phyloP scores from a whole-genome alignment of 768 basidiomycete genomes.

The Filobasidium wieringae region DNA sequence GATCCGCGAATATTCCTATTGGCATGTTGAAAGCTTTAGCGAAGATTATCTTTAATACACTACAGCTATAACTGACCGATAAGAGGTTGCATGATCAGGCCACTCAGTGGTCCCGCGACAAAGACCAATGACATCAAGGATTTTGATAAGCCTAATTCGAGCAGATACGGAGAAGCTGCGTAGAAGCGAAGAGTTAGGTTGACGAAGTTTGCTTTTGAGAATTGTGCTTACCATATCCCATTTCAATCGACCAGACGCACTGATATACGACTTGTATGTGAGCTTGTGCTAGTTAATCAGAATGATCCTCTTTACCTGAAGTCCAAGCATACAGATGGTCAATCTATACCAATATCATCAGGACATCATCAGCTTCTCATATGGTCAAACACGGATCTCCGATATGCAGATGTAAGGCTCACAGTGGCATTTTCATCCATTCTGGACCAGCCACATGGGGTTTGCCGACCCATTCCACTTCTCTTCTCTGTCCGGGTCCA shows the following conservation, averaged over 20 bases:
- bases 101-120: constrained; percentile 79
- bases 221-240: constrained; percentile 60
- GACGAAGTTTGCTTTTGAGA: constrained; percentile 38
- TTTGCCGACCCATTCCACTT: constrained; percentile 37
- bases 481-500: constrained; percentile 29
- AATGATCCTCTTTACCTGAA: constrained; percentile 48
- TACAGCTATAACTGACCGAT: constrained; percentile 47
- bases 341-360: constrained; percentile 32
- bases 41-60: neutral
- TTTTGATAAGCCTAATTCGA: constrained; percentile 77
- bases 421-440: constrained; percentile 34
- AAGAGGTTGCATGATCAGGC: constrained; percentile 79
- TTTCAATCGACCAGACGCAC: constrained; percentile 79
- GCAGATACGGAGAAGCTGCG: constrained; percentile 66
- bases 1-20: constrained; percentile 61
- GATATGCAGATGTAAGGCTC: neutral
- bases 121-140: constrained; percentile 81
- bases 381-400: too few relatives aligned
- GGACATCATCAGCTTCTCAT: neutral
- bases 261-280: neutral
- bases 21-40: neutral
- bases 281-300: neutral
- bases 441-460: constrained; percentile 35
- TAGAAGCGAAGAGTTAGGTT: neutral
- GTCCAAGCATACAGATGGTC: constrained; percentile 67